Percentiles rank a stretch among this genome's conserved stretches.
These are phyloP conservation scores for Chondrostereum purpureum DNA, from an alignment of 1,284 basidiomycete species.

Conservation along the genomic window DNA sequence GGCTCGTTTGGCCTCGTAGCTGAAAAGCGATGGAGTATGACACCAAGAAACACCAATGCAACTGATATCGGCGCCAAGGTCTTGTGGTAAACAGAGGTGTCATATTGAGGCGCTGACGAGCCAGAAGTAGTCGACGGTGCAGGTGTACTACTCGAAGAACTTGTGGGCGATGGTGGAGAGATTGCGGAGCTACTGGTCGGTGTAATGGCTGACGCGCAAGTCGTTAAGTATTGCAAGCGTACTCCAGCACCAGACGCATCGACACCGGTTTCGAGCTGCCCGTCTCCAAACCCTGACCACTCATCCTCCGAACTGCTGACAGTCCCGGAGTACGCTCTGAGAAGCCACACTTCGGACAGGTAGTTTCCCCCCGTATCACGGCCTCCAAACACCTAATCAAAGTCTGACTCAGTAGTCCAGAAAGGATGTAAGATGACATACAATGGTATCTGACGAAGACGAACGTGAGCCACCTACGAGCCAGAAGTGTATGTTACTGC, in stretches of 20 bases:
- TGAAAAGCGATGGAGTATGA: conserved; percentile 49
- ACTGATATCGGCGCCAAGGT: conserved; percentile 58
- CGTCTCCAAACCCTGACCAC: conserved; percentile 62
- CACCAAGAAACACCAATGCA: conserved; percentile 45
- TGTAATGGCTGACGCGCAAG: conserved; percentile 45
- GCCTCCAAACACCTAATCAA: conserved; percentile 58
- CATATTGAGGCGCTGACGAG: conserved; percentile 26
- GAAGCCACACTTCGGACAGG: conserved; percentile 68
- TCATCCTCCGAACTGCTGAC: conserved; percentile 44
- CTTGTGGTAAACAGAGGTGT: conserved; percentile 60
- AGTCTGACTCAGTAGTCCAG: conserved; percentile 1
- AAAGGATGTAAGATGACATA: conserved; percentile 16
- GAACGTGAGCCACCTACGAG: conserved; percentile 50
- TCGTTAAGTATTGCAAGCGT: conserved; percentile 47
- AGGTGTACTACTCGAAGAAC: conserved; percentile 17
- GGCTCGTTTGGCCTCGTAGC: conserved; percentile 28
- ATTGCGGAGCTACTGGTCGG: conserved; percentile 16
- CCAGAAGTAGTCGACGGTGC: conserved; percentile 14
- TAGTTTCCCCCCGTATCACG: conserved; percentile 59
- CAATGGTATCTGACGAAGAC: conserved; percentile 62
- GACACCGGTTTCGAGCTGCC: conserved; percentile 50
- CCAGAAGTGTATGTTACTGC: conserved; percentile 44
- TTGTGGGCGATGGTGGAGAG: conserved; percentile 14
- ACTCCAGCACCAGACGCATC: conserved; percentile 64
- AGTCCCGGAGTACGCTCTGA: conserved; percentile 60